Percentiles rank a stretch among this genome's conserved stretches.
phyloP scores from a whole-genome alignment of 2,329 filamentous ascomycete genomes.

The Elsinoe ampelina region DNA sequence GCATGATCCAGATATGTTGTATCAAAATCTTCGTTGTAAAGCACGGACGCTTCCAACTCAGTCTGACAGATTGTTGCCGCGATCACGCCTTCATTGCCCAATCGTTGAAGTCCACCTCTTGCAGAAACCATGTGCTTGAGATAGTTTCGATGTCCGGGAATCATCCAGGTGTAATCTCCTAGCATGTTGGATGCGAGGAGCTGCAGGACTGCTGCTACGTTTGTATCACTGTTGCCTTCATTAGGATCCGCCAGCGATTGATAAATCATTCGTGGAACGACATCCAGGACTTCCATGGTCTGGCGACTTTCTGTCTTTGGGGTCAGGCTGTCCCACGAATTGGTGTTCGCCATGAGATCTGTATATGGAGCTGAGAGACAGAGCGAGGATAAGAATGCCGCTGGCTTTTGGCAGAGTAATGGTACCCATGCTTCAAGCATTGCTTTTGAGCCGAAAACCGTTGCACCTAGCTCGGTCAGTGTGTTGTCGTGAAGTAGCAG shows the following conservation, averaged over 20 bases:
- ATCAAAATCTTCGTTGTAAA: neutral
- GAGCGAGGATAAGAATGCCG: slow-evolving; percentile 25
- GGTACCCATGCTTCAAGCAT: slow-evolving; percentile 24
- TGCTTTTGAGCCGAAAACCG: slow-evolving; percentile 22
- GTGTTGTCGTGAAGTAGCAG: neutral
- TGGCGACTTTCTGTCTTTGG: slow-evolving; percentile 10
- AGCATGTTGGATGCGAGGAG: slow-evolving; percentile 26
- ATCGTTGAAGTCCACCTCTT: slow-evolving; percentile 23
- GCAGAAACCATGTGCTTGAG: slow-evolving; percentile 23
- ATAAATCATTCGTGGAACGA: slow-evolving; percentile 20
- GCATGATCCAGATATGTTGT: neutral
- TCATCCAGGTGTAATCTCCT: slow-evolving; percentile 20
- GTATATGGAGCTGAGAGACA: slow-evolving; percentile 27
- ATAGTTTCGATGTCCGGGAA: slow-evolving; percentile 23
- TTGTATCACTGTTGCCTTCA: slow-evolving; percentile 22
- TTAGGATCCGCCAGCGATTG: slow-evolving; percentile 21
- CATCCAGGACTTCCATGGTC: slow-evolving; percentile 11
- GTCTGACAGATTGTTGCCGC: slow-evolving; percentile 12
- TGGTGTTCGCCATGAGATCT: slow-evolving; percentile 24
- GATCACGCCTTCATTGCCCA: slow-evolving; percentile 20
- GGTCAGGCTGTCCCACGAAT: neutral
- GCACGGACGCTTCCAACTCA: neutral
- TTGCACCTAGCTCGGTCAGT: slow-evolving; percentile 17
- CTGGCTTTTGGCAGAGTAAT: slow-evolving; percentile 19
- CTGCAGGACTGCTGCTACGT: slow-evolving; percentile 26